Base-by-base conservation (phyloP, 2,329 filamentous ascomycete species). In the Akanthomyces lecanii region DNA sequence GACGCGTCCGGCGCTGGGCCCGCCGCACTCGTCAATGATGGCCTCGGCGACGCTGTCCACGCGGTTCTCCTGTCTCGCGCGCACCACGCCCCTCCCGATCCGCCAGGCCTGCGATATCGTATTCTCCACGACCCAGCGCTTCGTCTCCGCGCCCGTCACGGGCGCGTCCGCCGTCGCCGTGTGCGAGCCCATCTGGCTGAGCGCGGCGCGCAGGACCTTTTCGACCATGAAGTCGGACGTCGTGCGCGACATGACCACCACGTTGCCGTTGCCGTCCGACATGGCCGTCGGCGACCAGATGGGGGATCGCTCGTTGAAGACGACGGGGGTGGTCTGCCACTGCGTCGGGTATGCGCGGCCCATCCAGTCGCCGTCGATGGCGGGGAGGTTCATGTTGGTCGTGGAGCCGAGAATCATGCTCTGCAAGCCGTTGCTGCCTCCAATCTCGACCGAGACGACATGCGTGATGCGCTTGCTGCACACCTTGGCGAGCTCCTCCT, bases 361-460 rank as follows among this genome's bases (percentile, higher is more conserved):
- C 82, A 85, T 84, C 80, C 80, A 83, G 69, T 84, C 82, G 16
- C 79, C 82, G 62, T 85, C 82, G 4, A 85, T 77, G 2, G 76
- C 77, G 0, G 82, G 81, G 1, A 82, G 65, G 61, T 82, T 73
- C 71, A 86, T 81, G 65, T 82, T 79, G 1, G 75, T 74, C 59
- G 79, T 81, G 0, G 82, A 81, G 5, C 84, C 84, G 5, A 86
- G 72, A 4, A 85, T 77, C 72, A 88, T 75, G 10, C 82, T 80
- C 66, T 85, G 81, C 10, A 88, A 75, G 0, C 86, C 86, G 66
- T 89, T 89, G 5, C 81, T 81, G 7, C 87, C 87, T n/a, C 87
- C 87, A 61, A 89, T 87, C 68, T 89, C 87, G 12, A 88, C 71
- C 1, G 84, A 80, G 65, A 89, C 84, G 65, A 88, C 82, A 44